Conservation (phyloP, 345 rosid genomes). For the Eucalyptus marginata region DNA sequence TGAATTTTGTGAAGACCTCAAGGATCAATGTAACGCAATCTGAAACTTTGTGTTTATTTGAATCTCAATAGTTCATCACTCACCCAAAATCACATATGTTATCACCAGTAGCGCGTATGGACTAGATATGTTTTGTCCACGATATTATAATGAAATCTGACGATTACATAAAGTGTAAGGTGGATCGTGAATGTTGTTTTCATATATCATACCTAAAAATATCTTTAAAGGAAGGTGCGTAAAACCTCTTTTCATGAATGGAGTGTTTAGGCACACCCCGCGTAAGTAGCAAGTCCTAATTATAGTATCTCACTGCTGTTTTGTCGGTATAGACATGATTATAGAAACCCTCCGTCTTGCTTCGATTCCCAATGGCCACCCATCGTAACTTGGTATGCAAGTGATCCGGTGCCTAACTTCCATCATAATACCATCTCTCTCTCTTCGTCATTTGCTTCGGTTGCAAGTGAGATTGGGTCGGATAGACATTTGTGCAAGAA, state of each 20-base stretch:
- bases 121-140: background rate
- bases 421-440: background rate
- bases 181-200: fast-evolving
- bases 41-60: background rate
- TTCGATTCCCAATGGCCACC: background rate
- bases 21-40: background rate
- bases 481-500: background rate
- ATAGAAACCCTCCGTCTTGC: background rate
- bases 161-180: background rate
- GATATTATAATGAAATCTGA: background rate
- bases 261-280: background rate
- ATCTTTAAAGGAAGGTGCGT: background rate
- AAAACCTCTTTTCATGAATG: background rate
- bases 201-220: background rate
- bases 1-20: background rate
- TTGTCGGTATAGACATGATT: background rate
- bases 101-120: fast-evolving
- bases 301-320: background rate
- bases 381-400: background rate
- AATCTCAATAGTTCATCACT: background rate
- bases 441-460: background rate
- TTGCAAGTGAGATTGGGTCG: background rate
- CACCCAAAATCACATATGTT: background rate
- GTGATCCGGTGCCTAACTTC: background rate
- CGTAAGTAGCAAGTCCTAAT: background rate